These are phyloP conservation scores for Styphnolobium japonicum DNA, from an alignment of 306 rosid genomes.

Conservation along the genomic window DNA sequence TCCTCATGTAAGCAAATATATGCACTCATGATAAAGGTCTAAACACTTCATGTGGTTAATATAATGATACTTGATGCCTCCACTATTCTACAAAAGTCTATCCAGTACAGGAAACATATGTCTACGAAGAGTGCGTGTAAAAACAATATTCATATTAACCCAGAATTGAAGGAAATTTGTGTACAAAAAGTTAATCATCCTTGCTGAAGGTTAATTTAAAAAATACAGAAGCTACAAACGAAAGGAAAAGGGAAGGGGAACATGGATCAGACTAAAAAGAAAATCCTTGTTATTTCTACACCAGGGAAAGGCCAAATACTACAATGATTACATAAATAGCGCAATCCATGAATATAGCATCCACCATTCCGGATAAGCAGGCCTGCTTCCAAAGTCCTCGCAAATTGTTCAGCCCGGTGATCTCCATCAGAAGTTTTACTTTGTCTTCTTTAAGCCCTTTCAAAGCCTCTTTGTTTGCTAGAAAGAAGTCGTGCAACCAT, in stretches of 20 bases:
- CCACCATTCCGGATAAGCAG: conserved; percentile 45
- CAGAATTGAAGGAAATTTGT: not conserved
- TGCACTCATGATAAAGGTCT: no score
- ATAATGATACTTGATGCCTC: not conserved
- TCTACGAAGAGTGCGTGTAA: no score
- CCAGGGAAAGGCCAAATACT: conserved; percentile 56
- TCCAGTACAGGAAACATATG: not conserved
- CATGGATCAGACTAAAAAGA: not conserved
- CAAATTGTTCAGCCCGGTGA: conserved; percentile 43
- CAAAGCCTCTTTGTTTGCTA: conserved; percentile 28
- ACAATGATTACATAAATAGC: conserved; percentile 63
- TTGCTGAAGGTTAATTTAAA: not conserved
- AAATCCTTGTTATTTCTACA: conserved; percentile 18
- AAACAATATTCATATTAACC: not conserved
- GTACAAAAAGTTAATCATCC: not conserved
- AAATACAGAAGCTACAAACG: not conserved
- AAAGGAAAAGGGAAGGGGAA: not conserved
- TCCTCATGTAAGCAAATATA: no score
- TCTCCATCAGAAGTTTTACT: conserved; percentile 18
- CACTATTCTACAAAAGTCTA: not conserved
- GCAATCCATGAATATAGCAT: conserved; percentile 75
- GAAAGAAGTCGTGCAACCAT: conserved; percentile 53
- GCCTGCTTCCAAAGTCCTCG: conserved; percentile 46
- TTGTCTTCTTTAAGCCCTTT: conserved; percentile 12
- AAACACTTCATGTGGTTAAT: not conserved